Base-by-base conservation (phyloP, 257 asterid genomes). In the Paraleonurus japonicus region DNA sequence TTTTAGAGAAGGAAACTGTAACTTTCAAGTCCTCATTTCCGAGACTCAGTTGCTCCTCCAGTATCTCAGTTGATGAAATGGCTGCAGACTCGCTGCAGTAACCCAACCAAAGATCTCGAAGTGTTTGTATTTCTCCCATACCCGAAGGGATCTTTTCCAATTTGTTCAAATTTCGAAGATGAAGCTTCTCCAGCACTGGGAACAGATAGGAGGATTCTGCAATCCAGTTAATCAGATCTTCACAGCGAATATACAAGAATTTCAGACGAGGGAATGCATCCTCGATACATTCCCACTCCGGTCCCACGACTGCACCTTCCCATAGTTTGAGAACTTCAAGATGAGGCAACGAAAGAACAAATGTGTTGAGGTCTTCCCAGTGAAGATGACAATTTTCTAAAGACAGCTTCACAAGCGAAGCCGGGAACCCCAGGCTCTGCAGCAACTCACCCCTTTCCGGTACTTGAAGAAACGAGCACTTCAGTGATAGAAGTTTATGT, bases 101-200 rank as follows among this genome's bases (percentile, higher is more conserved):
- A 3, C 0, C 0, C 45, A 77, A 0, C 8, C 6, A 0, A 58
- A 77, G 32, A 1, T 0, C 0, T 58, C 7, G 1, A 32, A 77
- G 78, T 4, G 78, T 65, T 48, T 48, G 55, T 35, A 72, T 77
- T 0, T 72, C 81, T 59, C 81, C 81, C 13, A 77, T 11, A 2
- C 26, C 67, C 0, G 51, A 41, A 41, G 76, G 72, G 27, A 76
- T 62, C 33, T 63, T 50, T 16, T 61, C 28, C 43, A 76, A 37
- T 32, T 2, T 7, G 0, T 0, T 0, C 50, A 53, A 1, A 3
- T 7, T 0, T 0, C 0, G 0, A 11, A 69, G 51, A 33, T 0
- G 0, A 53, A 67, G 61, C 37, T 13, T 13, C 57, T 33, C 74
- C 17, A 69, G 33, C 5, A 33, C 19, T 4, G 66, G 74, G 57